Percentiles rank a stretch among this genome's conserved stretches.
phyloP scores from a whole-genome alignment of 805 yeast species.

The Candida khao-thaluensis region DNA sequence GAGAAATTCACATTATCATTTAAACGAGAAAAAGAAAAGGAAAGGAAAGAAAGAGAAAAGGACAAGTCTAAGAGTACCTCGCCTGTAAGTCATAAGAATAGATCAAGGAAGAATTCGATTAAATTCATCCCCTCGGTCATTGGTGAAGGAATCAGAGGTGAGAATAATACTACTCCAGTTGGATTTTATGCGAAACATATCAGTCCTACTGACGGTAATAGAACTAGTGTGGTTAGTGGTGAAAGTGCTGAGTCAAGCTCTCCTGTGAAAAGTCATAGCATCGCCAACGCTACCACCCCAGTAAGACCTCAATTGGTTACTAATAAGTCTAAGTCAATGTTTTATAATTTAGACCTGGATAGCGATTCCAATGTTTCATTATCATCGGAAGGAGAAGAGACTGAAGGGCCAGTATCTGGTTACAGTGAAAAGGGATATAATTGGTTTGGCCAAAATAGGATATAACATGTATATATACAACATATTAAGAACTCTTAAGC shows the following conservation, averaged over 20 bases:
- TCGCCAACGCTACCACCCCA: neutral
- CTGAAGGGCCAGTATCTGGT: slow-evolving; percentile 35
- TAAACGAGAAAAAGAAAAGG: slow-evolving; percentile 1
- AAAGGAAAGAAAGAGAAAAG: slow-evolving; percentile 2
- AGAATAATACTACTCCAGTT: slow-evolving; percentile 13
- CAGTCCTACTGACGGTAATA: neutral
- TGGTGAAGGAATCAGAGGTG: slow-evolving; percentile 12
- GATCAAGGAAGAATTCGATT: slow-evolving; percentile 28
- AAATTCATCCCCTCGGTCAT: slow-evolving; percentile 31
- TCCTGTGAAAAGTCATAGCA: slow-evolving; percentile 1
- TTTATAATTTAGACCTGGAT: slow-evolving; percentile 29
- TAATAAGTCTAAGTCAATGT: slow-evolving; percentile 20
- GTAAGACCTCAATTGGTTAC: slow-evolving; percentile 4
- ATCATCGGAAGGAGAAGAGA: slow-evolving; percentile 19
- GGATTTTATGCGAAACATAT: slow-evolving; percentile 9
- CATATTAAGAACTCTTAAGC: neutral
- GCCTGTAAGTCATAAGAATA: slow-evolving; percentile 1
- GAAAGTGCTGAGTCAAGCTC: neutral
- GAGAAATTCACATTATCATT: slow-evolving; percentile 17
- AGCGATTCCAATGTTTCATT: slow-evolving; percentile 15
- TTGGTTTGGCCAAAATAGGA: slow-evolving; percentile 13
- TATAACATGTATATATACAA: slow-evolving; percentile 5
- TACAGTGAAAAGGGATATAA: slow-evolving; percentile 6
- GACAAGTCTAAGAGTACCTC: neutral
- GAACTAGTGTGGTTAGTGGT: too few species aligned